Base-by-base conservation (phyloP, 306 rosid genomes). In the Fragaria ananassa region DNA sequence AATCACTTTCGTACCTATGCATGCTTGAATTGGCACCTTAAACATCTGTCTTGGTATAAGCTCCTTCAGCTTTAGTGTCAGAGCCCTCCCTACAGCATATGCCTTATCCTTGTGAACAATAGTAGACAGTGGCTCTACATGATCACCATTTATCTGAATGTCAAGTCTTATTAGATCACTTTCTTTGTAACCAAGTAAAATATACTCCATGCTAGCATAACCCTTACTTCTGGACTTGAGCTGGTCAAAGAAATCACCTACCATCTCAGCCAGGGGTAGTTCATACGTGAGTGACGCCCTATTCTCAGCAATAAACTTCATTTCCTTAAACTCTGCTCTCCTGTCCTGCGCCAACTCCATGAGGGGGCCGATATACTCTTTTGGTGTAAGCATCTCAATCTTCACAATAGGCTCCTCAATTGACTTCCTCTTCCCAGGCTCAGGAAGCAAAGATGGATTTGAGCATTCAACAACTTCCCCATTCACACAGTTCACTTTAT, bases 271-370 rank as follows among this genome's bases (percentile, higher is more conserved):
- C 18, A 94, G 73, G 45, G 97, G 98, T 49, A 94, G 83, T 46
- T 89, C 93, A 67, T 94, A 92, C 70, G 76, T 83, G 73, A 91
- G 53, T 13, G 98, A 87, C 21, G 98, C 96, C 81, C 98, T 86
- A 74, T 44, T 88, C 89, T 89, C 98, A 63, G 95, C 82, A 44
- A 94, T 90, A 81, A 85, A 94, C 83, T 94, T 94, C 93, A 94
- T 90, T 83, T 94, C 98, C 78, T 89, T 86, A 79, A 94, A 90
- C 83, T 70, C 85, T 70, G 92, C 98, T 83, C 98, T 90, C 82
- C 98, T 89, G n/a, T 94, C 98, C 85, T 92, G 98, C 62, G 90
- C 95, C 74, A 94, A 85, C 81, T 94, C 98, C 97, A 94, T 94
- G 50, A 94, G 89, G 0, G 97, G 53, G 74, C 94, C 98, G 72